A percentile compares a stretch with the other conserved stretches of the same genome.
Evolutionary conservation across 192 early-diverging fungal species (phyloP).

Genomic region (Allomyces macrogynus): DNA sequence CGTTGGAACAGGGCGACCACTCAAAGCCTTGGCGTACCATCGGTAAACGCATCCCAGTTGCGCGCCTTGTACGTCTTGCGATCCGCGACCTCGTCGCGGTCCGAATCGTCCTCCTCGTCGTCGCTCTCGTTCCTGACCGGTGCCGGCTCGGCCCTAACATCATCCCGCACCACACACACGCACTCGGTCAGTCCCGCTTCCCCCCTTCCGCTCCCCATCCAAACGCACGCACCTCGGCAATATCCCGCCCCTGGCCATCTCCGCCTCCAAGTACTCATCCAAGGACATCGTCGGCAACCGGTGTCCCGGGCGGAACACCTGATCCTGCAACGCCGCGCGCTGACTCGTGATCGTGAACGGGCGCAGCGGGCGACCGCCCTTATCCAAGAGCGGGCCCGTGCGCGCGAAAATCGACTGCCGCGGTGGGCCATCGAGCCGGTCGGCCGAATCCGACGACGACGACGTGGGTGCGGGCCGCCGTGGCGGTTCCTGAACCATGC

Average conservation of each 20-base stretch:
- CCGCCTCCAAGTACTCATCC: slow-evolving; percentile 78
- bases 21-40: slow-evolving; percentile 11
- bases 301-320: slow-evolving; percentile 69
- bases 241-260: slow-evolving; percentile 70
- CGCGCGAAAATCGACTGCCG: not conserved
- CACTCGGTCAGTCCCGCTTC: not conserved
- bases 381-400: not conserved
- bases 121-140: slow-evolving; percentile 32
- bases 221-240: slow-evolving; percentile 40
- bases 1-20: not conserved
- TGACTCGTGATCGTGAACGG: slow-evolving; percentile 77
- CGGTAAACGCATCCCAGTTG: slow-evolving; percentile 82
- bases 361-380: slow-evolving; percentile 31
- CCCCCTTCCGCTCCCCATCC: not conserved
- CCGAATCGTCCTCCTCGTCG: slow-evolving; percentile 51
- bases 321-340: slow-evolving; percentile 46
- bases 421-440: not conserved
- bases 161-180: too few relatives aligned
- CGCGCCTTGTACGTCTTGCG: slow-evolving; percentile 67
- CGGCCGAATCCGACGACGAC: not conserved
- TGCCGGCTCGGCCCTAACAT: too few relatives aligned
- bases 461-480: too few relatives aligned
- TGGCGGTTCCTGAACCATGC: too few relatives aligned
- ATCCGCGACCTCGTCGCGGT: slow-evolving; percentile 58
- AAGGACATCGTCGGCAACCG: slow-evolving; percentile 88